A percentile compares a stretch with the other conserved stretches of the same genome.
Conservation (phyloP, 1,284 basidiomycete genomes). For the Trichosporon coremiiforme region DNA sequence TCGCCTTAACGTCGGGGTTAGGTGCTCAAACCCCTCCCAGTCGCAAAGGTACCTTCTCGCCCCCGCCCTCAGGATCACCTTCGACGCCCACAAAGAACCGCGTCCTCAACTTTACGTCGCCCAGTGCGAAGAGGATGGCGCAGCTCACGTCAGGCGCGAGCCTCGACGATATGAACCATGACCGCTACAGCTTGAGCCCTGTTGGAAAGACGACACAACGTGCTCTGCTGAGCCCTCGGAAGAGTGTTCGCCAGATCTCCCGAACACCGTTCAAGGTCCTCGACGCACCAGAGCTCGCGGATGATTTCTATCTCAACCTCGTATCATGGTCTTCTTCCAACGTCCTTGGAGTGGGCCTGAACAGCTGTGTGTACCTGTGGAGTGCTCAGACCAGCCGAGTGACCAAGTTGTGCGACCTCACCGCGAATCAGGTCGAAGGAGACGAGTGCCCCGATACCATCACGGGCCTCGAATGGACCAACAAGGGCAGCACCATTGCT, state of each 20-base stretch:
- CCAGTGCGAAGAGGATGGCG: constrained; percentile 44
- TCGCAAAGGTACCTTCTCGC: constrained; percentile 46
- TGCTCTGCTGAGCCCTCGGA: constrained; percentile 81
- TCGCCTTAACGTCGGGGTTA: constrained; percentile 42
- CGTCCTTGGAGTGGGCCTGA: constrained; percentile 89
- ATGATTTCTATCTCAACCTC: constrained; percentile 97
- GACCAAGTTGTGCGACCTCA: constrained; percentile 85
- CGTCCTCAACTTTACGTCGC: constrained; percentile 59
- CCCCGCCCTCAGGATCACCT: constrained; percentile 50
- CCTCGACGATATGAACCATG: constrained; percentile 66
- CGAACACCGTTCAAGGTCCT: constrained; percentile 97
- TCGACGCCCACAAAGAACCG: constrained; percentile 58
- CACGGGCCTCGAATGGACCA: constrained; percentile 88
- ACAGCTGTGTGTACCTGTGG: constrained; percentile 94
- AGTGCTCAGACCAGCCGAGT: constrained; percentile 90
- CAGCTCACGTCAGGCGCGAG: constrained; percentile 42
- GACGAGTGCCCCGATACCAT: constrained; percentile 64
- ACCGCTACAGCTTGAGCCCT: constrained; percentile 86
- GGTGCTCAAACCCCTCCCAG: constrained; percentile 37
- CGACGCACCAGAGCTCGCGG: constrained; percentile 93
- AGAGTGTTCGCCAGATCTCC: constrained; percentile 77
- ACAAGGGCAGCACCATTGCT: constrained; percentile 84
- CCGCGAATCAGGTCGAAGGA: constrained; percentile 40
- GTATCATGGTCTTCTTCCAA: constrained; percentile 98
- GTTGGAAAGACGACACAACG: constrained; percentile 80